Percentiles rank a stretch among this genome's conserved stretches.
phyloP scores from a whole-genome alignment of 129 eudicot genomes.

The Saussurea involucrata region DNA sequence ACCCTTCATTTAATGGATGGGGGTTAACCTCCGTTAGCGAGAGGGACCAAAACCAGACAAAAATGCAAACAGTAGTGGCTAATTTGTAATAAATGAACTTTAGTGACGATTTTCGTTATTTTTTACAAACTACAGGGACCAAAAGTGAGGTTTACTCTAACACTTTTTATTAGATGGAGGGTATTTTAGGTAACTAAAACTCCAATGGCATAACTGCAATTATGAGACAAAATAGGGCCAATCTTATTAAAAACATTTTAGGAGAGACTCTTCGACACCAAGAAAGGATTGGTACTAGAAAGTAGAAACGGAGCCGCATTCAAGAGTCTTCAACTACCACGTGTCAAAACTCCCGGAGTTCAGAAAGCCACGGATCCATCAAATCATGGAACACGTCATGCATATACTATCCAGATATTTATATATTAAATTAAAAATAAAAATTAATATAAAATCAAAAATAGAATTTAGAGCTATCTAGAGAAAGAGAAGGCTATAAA shows the following conservation, averaged over 20 bases:
- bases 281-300: constrained; percentile 26
- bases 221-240: neutral
- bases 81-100: too few species aligned
- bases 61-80: too few species aligned
- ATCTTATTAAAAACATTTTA: too few species aligned
- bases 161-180: neutral
- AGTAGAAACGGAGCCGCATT: constrained; percentile 26
- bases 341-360: constrained; percentile 26
- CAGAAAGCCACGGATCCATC: constrained; percentile 40
- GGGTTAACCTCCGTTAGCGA: too few species aligned
- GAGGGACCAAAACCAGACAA: too few species aligned
- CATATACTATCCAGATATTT: constrained; percentile 1
- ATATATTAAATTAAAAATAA: neutral
- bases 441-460: neutral
- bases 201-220: constrained; percentile 18
- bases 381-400: constrained; percentile 33
- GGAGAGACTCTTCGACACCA: constrained; percentile 29
- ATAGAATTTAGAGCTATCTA: neutral
- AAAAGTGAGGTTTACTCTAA: too few species aligned
- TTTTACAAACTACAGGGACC: too few species aligned
- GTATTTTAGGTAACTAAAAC: neutral
- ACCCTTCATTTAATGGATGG: too few species aligned
- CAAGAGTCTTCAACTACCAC: constrained; percentile 7
- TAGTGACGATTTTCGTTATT: too few species aligned
- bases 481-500: constrained; percentile 29